Evolutionary conservation across 1,284 basidiomycete species (phyloP).

Genomic region (Cutaneotrichosporon sp.): DNA sequence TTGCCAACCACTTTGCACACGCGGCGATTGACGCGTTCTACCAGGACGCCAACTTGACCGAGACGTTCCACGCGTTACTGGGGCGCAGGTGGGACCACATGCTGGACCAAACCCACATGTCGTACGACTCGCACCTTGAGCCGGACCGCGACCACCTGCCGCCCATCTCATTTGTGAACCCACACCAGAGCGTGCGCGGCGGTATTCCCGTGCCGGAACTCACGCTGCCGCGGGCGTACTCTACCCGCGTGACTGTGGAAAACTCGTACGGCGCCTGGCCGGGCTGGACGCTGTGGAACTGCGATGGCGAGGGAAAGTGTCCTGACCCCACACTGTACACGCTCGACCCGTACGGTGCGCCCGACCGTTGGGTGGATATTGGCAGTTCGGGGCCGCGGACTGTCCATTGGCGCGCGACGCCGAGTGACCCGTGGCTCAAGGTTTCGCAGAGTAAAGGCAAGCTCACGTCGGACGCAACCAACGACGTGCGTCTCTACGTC

Average conservation of each 20-base stretch:
- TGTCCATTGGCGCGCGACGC: constrained; percentile 57
- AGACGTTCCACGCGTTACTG: constrained; percentile 57
- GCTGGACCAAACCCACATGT: constrained; percentile 57
- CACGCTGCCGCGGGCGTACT: constrained; percentile 36
- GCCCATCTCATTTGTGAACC: constrained; percentile 19
- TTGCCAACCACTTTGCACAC: constrained; percentile 57
- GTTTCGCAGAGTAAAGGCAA: constrained; percentile 53
- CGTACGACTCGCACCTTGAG: constrained; percentile 59
- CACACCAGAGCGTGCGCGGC: not conserved
- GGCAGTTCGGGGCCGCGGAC: constrained; percentile 58
- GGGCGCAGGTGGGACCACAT: constrained; percentile 54
- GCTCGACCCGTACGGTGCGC: constrained; percentile 56
- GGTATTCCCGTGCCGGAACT: constrained; percentile 51
- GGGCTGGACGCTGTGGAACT: constrained; percentile 43
- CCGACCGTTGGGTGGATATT: constrained; percentile 60
- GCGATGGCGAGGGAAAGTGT: constrained; percentile 53
- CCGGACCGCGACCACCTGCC: constrained; percentile 56
- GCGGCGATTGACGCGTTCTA: constrained; percentile 51
- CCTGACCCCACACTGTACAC: constrained; percentile 52
- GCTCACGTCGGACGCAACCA: constrained; percentile 51
- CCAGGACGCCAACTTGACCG: constrained; percentile 23
- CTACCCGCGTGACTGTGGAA: constrained; percentile 61
- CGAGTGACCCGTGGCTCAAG: constrained; percentile 55
- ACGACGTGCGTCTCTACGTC: constrained; percentile 56
- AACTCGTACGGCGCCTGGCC: constrained; percentile 52